Evolutionary conservation across 1,284 basidiomycete genomes (phyloP), one percentile per base, ranked within the genome.

Genomic region (Somion occarium): DNA sequence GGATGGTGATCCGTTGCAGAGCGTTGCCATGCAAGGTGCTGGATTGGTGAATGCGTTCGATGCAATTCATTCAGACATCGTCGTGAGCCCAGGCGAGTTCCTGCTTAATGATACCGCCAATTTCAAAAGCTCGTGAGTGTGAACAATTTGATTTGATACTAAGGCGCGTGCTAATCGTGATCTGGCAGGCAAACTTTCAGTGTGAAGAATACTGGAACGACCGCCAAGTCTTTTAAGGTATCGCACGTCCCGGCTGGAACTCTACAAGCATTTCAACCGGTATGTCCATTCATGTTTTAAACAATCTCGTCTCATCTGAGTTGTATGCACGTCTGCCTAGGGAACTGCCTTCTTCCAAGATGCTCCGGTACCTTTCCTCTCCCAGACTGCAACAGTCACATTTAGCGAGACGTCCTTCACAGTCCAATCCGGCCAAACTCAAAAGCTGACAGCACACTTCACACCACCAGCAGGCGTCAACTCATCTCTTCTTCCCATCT

Each of bases 71-170:
- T 69, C 76, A 2, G 74, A 72, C 9, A 80, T 82, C 3, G 59
- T 76, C 20, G 69, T 89, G 27, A 74, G 74, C 2, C 85, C 83
- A 3, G 73, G 78, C 3, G 76, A 83, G 61, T 66, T 89, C 22
- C 65, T 82, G 52, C 68, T 88, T 48, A 91, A 89, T 63, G 87
- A 89, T 64, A 89, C 87, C 1, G 75, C 78, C 0, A 68, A 85
- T 62, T 79, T 81, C 61, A 64, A 69, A 48, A 60, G 66, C 47
- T 48, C 59, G 68, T 82, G 67, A 64, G 72, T 73, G 2, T n/a
- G 30, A 24, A 46, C n/a, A n/a, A 46, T 48, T 50, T 53, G 51
- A 30, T 44, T 53, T 45, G 13, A 41, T 56, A n/a, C 18, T 39
- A 19, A 41, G 2, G 22, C 38, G 42, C 23, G 19, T 38, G 12